Conservation (phyloP, 345 rosid species). For the Schrenkiella parvula region DNA sequence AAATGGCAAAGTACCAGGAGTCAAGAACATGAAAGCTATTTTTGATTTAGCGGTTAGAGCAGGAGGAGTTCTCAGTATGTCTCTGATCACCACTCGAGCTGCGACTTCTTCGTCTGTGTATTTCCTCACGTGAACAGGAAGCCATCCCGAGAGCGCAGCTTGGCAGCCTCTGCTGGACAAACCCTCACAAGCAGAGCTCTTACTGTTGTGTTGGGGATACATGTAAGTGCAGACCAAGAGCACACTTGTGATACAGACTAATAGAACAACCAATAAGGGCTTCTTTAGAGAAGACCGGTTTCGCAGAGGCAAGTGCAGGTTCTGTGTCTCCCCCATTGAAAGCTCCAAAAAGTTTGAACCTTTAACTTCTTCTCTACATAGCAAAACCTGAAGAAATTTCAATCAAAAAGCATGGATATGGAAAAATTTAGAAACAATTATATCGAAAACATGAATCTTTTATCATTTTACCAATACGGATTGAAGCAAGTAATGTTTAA, state of each 20-base stretch:
- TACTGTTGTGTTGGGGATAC: slow-evolving; percentile 64
- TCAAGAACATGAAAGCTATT: slow-evolving; percentile 93
- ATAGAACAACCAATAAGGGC: slow-evolving; percentile 69
- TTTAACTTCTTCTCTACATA: slow-evolving; percentile 25
- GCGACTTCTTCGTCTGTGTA: slow-evolving; percentile 78
- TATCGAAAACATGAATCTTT: background rate
- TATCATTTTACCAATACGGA: background rate
- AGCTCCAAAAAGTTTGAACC: slow-evolving; percentile 28
- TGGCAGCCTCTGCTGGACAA: slow-evolving; percentile 78
- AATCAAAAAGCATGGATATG: background rate
- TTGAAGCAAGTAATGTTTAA: background rate
- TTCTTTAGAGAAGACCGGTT: slow-evolving; percentile 73
- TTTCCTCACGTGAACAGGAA: slow-evolving; percentile 86
- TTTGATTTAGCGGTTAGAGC: slow-evolving; percentile 49
- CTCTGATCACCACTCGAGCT: slow-evolving; percentile 67
- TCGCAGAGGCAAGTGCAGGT: slow-evolving; percentile 56
- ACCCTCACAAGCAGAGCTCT: slow-evolving; percentile 52
- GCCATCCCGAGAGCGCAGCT: slow-evolving; percentile 68
- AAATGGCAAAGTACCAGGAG: slow-evolving; percentile 79
- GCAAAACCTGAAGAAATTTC: slow-evolving; percentile 8
- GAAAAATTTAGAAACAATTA: background rate
- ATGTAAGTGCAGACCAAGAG: slow-evolving; percentile 70
- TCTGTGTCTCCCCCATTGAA: slow-evolving; percentile 69
- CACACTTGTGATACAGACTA: slow-evolving; percentile 73
- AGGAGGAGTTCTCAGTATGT: slow-evolving; percentile 59